A percentile compares a stretch with the other conserved stretches of the same genome.
These are phyloP conservation scores for Agrocybe chaxingu DNA, from an alignment of 768 basidiomycete genomes.

Conservation along the genomic window DNA sequence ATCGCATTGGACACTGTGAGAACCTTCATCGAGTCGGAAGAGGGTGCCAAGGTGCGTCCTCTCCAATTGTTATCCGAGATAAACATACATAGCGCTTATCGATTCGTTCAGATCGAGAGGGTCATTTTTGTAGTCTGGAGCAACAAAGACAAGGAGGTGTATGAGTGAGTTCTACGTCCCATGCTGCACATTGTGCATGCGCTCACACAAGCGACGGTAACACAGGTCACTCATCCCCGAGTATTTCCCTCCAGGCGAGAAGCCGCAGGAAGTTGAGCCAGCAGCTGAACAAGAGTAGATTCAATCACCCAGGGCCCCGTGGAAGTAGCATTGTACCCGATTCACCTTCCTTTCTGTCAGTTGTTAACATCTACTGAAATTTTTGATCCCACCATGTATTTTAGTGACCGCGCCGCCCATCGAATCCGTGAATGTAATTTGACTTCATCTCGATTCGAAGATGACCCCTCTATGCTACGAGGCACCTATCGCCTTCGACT, in stretches of 20 bases:
- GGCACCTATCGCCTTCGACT: too few species aligned
- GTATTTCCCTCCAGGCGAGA: constrained; percentile 51
- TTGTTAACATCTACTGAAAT: background rate
- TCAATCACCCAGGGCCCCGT: background rate
- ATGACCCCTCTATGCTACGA: too few species aligned
- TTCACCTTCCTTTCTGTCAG: background rate
- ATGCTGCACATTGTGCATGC: background rate
- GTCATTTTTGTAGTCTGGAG: constrained; percentile 76
- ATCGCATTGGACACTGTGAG: constrained; percentile 63
- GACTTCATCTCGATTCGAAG: too few species aligned
- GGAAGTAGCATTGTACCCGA: background rate
- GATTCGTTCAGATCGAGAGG: constrained; percentile 50
- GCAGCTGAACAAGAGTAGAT: background rate
- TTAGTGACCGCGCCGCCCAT: too few species aligned
- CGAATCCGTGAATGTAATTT: too few species aligned
- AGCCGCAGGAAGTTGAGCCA: constrained; percentile 5
- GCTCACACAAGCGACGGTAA: background rate
- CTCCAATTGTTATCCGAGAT: too few species aligned
- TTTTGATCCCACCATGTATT: too few species aligned
- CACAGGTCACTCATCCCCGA: constrained; percentile 49
- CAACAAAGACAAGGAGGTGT: constrained; percentile 58
- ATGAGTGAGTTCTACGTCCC: constrained; percentile 45
- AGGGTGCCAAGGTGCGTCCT: constrained; percentile 41
- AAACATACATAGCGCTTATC: too few species aligned
- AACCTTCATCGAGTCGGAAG: constrained; percentile 51